A percentile compares a stretch with the other conserved stretches of the same genome.
phyloP scores from a whole-genome alignment of 176 grass and related monocot genomes.

The Oryza coarctata region DNA sequence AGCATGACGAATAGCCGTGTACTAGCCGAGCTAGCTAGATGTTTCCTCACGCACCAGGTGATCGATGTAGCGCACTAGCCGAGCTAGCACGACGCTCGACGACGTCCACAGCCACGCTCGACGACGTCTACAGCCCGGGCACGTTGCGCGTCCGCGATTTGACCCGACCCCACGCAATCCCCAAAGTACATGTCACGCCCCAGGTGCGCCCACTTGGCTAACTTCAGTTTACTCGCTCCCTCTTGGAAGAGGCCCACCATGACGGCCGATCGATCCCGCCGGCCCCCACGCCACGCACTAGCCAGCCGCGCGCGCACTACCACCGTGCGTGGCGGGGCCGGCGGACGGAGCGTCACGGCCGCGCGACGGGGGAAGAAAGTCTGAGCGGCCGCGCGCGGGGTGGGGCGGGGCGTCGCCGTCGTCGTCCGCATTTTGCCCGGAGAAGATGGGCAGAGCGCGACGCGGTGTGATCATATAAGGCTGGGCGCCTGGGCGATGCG shows the following conservation, averaged over 20 bases:
- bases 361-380: no score
- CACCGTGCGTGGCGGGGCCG: not conserved
- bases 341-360: no score
- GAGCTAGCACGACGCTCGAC: not conserved
- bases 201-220: not conserved
- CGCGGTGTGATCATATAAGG: not conserved
- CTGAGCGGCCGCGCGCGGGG: no score
- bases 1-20: not conserved
- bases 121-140: not conserved
- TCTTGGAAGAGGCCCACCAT: no score
- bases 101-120: not conserved
- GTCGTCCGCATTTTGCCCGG: not conserved
- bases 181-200: not conserved
- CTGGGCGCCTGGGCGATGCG: no score
- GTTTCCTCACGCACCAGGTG: not conserved
- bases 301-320: not conserved
- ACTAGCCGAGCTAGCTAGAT: not conserved
- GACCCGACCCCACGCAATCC: not conserved
- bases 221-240: not conserved
- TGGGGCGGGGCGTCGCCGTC: not conserved
- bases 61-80: conserved; percentile 16
- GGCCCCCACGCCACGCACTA: no score
- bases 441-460: not conserved
- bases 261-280: no score
- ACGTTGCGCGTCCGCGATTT: not conserved